Base-by-base conservation (phyloP, 176 grass and related monocot species). In the Lolium perenne region DNA sequence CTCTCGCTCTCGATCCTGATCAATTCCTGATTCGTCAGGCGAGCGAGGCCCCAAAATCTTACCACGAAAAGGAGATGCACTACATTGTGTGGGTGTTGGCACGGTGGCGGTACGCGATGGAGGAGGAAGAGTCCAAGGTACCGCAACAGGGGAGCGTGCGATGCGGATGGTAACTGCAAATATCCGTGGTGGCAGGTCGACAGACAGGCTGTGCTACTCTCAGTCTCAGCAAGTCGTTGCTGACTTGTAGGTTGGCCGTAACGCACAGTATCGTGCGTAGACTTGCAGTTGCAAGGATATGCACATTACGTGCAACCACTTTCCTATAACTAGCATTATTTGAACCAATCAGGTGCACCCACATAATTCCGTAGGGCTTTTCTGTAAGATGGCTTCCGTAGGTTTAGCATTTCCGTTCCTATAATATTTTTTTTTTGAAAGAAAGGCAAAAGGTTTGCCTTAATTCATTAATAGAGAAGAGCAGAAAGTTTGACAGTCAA, bases 61-160 rank as follows among this genome's bases (percentile, higher is more conserved):
- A 15, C 5, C 54, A 8, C 1, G 87, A 74, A 74, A 88, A 60
- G 71, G 83, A 89, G 3, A 77, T 49, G 71, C 47, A 51, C 65
- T 21, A 0, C 3, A 8, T 26, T 10, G 46, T 74, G 71, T 74
- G 71, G 62, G 62, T 7, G 11, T 3, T 22, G 60, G 60, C 78
- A 49, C 60, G 20, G 43, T 17, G 60, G 18, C n/a, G 16, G 20
- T 73, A 12, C 49, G 50, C 60, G 71, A 20, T 58, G 77, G 15
- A 1, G 10, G 7, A 55, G 40, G 41, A 81, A 54, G 41, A 58
- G 50, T 76, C 63, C 58, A 40, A 3, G 6, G 38, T 5, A 20
- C 51, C 10, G 29, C 55, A 25, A 74, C 20, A 5, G 48, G 57
- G 18, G 74, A 47, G 84, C 65, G 89, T 87, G 85, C 55, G 74